These are phyloP conservation scores for Rugiboletus extremiorientalis DNA, from an alignment of 1,284 basidiomycete species.

Conservation along the genomic window DNA sequence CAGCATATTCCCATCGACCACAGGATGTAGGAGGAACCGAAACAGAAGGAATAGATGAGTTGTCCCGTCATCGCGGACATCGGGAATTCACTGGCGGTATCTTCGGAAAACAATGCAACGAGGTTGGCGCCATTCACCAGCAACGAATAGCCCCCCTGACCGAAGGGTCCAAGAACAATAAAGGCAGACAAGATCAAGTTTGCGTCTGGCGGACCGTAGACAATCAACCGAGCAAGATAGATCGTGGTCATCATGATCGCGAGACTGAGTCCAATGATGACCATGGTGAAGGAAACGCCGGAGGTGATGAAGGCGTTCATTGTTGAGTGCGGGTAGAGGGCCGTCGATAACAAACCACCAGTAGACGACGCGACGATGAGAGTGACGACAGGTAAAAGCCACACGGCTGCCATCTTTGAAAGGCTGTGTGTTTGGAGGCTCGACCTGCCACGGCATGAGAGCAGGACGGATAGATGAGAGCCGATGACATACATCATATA, in stretches of 20 bases:
- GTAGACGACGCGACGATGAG: conserved; percentile 60
- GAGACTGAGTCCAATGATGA: conserved; percentile 53
- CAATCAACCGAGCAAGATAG: conserved; percentile 43
- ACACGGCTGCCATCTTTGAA: conserved; percentile 47
- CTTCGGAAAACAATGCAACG: conserved; percentile 41
- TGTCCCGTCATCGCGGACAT: conserved; percentile 35
- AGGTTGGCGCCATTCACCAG: conserved; percentile 50
- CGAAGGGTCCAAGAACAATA: conserved; percentile 38
- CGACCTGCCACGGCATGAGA: conserved; percentile 40
- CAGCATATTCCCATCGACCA: conserved; percentile 51
- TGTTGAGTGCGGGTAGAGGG: conserved; percentile 40
- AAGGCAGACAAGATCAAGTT: conserved; percentile 52
- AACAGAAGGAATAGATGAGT: conserved; percentile 40
- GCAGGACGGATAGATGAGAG: not conserved
- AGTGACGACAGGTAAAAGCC: conserved; percentile 63
- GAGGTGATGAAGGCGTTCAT: conserved; percentile 50
- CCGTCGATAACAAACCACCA: conserved; percentile 52
- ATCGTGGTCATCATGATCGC: conserved; percentile 47
- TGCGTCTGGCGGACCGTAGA: conserved; percentile 41
- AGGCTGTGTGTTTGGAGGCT: conserved; percentile 51
- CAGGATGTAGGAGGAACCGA: conserved; percentile 42
- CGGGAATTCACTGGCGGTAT: conserved; percentile 33
- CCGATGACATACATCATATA: conserved; percentile 48
- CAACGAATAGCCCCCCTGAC: conserved; percentile 57
- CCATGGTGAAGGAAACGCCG: conserved; percentile 49